A percentile compares a stretch with the other conserved stretches of the same genome.
These are phyloP conservation scores for Suzukiozyma palmioleophila DNA, from an alignment of 1,139 yeast species.

Conservation along the genomic window DNA sequence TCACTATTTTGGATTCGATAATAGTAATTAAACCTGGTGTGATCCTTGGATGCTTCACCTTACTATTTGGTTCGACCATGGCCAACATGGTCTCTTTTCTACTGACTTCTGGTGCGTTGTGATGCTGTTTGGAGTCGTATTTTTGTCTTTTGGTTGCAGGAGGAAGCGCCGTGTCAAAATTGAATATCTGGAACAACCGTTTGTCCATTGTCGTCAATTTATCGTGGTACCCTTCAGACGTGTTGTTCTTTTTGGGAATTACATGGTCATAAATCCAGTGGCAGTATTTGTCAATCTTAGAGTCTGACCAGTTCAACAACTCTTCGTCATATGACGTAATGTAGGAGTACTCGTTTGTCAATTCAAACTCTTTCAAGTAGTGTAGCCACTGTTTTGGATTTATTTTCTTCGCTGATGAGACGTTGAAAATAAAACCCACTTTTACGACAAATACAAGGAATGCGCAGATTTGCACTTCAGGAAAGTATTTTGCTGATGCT, in stretches of 20 bases:
- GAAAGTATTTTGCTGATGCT: constrained; percentile 11
- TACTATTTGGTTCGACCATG: background rate
- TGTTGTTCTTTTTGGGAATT: constrained; percentile 20
- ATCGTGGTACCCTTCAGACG: constrained; percentile 12
- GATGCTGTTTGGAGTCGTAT: background rate
- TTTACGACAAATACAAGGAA: constrained; percentile 23
- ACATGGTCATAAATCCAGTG: constrained; percentile 36
- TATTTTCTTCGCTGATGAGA: constrained; percentile 8
- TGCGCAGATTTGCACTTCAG: constrained; percentile 27
- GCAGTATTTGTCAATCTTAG: constrained; percentile 34
- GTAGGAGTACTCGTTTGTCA: constrained; percentile 17
- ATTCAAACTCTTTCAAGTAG: constrained; percentile 10
- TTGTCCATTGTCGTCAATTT: constrained; percentile 26
- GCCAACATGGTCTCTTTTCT: background rate
- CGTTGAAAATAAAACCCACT: constrained; percentile 22
- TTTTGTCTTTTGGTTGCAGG: constrained; percentile 1
- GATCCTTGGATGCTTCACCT: background rate
- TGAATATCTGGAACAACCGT: constrained; percentile 34
- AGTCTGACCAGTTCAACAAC: constrained; percentile 36
- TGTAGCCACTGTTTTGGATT: constrained; percentile 19
- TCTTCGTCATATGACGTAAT: constrained; percentile 18
- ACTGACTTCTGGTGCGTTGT: background rate
- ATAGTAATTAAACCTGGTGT: background rate
- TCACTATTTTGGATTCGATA: background rate
- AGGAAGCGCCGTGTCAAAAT: constrained; percentile 12